A percentile compares a stretch with the other conserved stretches of the same genome.
Evolutionary conservation across 495 filamentous ascomycete genomes (phyloP).

Genomic region (Apiosordaria backusii): DNA sequence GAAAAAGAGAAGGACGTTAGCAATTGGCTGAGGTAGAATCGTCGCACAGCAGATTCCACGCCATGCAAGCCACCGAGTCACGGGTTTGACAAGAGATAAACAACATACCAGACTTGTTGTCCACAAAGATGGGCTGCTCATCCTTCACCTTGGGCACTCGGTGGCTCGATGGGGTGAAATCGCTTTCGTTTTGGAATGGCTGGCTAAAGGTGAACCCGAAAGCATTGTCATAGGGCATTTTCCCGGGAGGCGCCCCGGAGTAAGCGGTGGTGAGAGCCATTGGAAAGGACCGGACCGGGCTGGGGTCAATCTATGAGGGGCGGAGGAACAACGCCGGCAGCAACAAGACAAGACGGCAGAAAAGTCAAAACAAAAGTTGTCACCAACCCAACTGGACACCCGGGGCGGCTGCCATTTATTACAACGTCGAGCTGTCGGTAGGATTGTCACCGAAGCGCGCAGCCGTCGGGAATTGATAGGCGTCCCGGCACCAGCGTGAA

Average conservation of each 20-base stretch:
- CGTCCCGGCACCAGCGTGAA: constrained; percentile 3
- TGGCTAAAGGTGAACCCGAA: constrained; percentile 32
- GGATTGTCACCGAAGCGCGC: neutral
- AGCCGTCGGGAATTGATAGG: constrained; percentile 9
- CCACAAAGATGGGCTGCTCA: constrained; percentile 29
- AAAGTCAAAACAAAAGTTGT: neutral
- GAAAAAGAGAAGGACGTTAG: constrained; percentile 4
- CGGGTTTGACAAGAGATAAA: neutral
- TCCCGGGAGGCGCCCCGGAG: constrained; percentile 21
- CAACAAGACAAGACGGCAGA: neutral
- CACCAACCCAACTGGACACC: neutral
- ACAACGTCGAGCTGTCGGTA: neutral
- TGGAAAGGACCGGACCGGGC: neutral
- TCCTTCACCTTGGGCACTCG: constrained; percentile 23
- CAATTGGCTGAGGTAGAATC: neutral
- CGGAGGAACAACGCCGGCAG: too few species aligned
- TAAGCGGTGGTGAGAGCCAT: constrained; percentile 18
- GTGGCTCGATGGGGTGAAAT: constrained; percentile 24
- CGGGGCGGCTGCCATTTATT: neutral
- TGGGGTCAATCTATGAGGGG: too few species aligned
- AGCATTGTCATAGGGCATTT: constrained; percentile 22
- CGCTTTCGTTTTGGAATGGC: constrained; percentile 24
- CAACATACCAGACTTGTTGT: constrained; percentile 27
- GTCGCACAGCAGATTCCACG: neutral
- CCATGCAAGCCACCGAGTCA: neutral